These are phyloP conservation scores for Penicillium coffeae DNA, from an alignment of 495 filamentous ascomycete species.

Conservation along the genomic window DNA sequence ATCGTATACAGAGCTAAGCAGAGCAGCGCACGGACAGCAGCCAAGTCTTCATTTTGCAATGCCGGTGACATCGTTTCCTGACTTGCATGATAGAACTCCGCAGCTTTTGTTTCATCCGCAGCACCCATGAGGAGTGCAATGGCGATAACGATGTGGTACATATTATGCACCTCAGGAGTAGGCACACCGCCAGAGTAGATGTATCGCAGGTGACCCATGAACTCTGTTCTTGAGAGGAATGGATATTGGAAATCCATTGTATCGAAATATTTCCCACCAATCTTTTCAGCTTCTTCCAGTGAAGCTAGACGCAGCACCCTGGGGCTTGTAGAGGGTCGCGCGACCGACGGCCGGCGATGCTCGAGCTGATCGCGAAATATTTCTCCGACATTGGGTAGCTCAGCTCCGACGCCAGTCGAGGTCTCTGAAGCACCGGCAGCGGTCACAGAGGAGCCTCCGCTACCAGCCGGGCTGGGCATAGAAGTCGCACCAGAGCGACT, in stretches of 20 bases:
- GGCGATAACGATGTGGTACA: slow-evolving; percentile 43
- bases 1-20: slow-evolving; percentile 50
- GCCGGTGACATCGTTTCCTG: slow-evolving; percentile 37
- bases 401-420: slow-evolving; percentile 26
- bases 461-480: slow-evolving; percentile 21
- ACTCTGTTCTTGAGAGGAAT: slow-evolving; percentile 38
- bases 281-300: slow-evolving; percentile 37
- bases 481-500: slow-evolving; percentile 13
- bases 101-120: slow-evolving; percentile 29
- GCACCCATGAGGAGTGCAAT: slow-evolving; percentile 38
- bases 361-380: slow-evolving; percentile 46
- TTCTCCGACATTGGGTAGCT: slow-evolving; percentile 43
- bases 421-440: slow-evolving; percentile 19
- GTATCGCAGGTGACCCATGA: slow-evolving; percentile 32
- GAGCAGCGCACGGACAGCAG: slow-evolving; percentile 43
- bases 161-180: slow-evolving; percentile 34
- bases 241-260: slow-evolving; percentile 46
- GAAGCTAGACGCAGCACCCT: slow-evolving; percentile 37
- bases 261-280: slow-evolving; percentile 40
- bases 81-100: slow-evolving; percentile 40
- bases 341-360: slow-evolving; percentile 37
- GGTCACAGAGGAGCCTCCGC: slow-evolving; percentile 19
- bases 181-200: slow-evolving; percentile 38
- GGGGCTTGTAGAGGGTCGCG: slow-evolving; percentile 34
- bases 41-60: slow-evolving; percentile 42